phyloP scores from a whole-genome alignment of 2,329 filamentous ascomycete genomes.

The Fusarium penzigii region DNA sequence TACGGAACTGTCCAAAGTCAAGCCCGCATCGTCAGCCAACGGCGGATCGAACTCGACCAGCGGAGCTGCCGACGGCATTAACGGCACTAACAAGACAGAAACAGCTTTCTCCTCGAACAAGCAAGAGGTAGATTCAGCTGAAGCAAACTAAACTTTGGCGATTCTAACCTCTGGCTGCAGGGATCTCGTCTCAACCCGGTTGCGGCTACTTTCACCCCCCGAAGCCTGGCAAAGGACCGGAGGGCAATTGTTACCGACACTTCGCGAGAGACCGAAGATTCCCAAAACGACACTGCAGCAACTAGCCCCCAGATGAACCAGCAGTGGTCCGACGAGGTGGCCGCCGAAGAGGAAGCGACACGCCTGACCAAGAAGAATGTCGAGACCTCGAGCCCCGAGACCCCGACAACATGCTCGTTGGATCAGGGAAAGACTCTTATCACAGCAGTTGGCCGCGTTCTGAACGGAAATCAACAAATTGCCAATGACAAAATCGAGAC shows the following conservation, averaged over 20 bases:
- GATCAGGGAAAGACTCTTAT: conserved; percentile 23
- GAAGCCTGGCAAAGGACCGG: conserved; percentile 25
- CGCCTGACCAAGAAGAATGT: neutral
- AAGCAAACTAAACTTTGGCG: conserved; percentile 31
- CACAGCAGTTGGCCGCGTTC: conserved; percentile 19
- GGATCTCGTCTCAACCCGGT: conserved; percentile 56
- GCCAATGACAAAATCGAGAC: neutral
- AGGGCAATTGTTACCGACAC: conserved; percentile 8
- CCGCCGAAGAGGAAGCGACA: conserved; percentile 23
- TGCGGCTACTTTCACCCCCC: conserved; percentile 57
- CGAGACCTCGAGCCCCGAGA: neutral
- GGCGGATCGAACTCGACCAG: conserved; percentile 25
- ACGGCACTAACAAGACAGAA: conserved; percentile 23
- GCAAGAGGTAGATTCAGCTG: conserved; percentile 53
- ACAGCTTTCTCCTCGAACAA: conserved; percentile 38
- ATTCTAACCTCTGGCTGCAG: conserved; percentile 48
- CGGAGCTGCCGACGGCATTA: neutral
- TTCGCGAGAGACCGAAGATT: conserved; percentile 15
- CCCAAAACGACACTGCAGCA: conserved; percentile 5
- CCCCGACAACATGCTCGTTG: conserved; percentile 3
- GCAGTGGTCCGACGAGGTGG: conserved; percentile 34
- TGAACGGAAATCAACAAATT: conserved; percentile 14
- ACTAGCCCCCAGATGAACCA: conserved; percentile 19
- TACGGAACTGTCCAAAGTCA: conserved; percentile 38
- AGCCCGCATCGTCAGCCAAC: conserved; percentile 20